These are phyloP conservation scores for Cytospora schulzeri DNA, from an alignment of 2,329 filamentous ascomycete genomes.

Conservation along the genomic window DNA sequence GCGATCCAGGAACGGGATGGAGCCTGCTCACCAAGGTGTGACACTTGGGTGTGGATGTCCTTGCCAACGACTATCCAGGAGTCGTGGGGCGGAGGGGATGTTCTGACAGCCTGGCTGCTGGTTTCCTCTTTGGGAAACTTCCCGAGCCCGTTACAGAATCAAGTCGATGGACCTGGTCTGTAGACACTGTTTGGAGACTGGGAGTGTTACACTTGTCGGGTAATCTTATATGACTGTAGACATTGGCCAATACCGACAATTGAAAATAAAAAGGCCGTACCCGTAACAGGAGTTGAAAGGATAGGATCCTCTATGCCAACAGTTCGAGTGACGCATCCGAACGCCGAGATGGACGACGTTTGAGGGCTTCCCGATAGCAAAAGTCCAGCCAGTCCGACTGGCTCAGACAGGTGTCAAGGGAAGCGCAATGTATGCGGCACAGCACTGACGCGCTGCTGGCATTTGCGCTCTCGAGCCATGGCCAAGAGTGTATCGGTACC, in stretches of 20 bases:
- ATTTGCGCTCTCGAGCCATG: neutral
- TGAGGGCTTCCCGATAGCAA: neutral
- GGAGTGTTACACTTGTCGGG: conserved; percentile 5
- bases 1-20: conserved; percentile 16
- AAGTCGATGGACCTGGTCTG: conserved; percentile 1
- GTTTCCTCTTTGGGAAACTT: conserved; percentile 23
- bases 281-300: conserved; percentile 9
- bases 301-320: conserved; percentile 7
- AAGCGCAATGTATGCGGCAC: conserved; percentile 17
- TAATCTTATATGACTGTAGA: conserved; percentile 16
- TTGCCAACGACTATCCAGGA: conserved; percentile 4
- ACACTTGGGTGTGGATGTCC: conserved; percentile 1
- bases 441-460: conserved; percentile 18
- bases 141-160: conserved; percentile 25
- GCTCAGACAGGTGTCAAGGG: conserved; percentile 2
- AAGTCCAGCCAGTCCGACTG: neutral
- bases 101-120: conserved; percentile 17
- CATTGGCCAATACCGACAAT: conserved; percentile 17
- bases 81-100: neutral
- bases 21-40: conserved; percentile 8
- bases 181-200: conserved; percentile 24
- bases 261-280: neutral
- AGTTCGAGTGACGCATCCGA: conserved; percentile 16
- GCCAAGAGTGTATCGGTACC: conserved; percentile 1
- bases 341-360: conserved; percentile 14